These are phyloP conservation scores for Pinus taeda DNA, from an alignment of 75 land plant genomes.

Conservation along the genomic window DNA sequence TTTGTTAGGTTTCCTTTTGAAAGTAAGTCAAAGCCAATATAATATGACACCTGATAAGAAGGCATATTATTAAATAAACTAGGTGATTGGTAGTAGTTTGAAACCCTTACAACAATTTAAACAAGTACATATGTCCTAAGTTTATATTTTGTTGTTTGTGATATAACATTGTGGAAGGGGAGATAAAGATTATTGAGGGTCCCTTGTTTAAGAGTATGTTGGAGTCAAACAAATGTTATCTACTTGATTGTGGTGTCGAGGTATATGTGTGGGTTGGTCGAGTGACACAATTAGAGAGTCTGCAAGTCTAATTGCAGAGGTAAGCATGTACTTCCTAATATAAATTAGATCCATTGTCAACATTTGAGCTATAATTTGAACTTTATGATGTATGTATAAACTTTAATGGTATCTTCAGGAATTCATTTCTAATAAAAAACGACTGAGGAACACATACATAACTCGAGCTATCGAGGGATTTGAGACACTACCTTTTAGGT, in stretches of 20 bases:
- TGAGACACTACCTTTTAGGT: conserved; percentile 53
- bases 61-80: neutral
- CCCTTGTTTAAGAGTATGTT: conserved; percentile 33
- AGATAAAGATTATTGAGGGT: neutral
- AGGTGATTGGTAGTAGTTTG: neutral
- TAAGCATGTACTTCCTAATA: conserved; percentile 2
- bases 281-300: conserved; percentile 33
- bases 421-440: conserved; percentile 30
- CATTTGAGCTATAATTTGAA: neutral
- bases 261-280: conserved; percentile 75
- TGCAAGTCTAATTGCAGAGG: conserved; percentile 46
- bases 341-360: neutral
- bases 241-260: conserved; percentile 57
- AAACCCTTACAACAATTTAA: no score
- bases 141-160: conserved; percentile 2
- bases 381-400: no score
- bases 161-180: neutral
- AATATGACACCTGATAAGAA: neutral
- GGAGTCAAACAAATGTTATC: conserved; percentile 54
- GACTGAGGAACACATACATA: conserved; percentile 25
- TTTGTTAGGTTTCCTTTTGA: no score
- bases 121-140: neutral
- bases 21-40: conserved; percentile 5
- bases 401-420: conserved; percentile 22
- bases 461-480: conserved; percentile 53